Evolutionary conservation across 805 yeast species (phyloP), one percentile per base, ranked within the genome.

Genomic region (Candida stauntonica): DNA sequence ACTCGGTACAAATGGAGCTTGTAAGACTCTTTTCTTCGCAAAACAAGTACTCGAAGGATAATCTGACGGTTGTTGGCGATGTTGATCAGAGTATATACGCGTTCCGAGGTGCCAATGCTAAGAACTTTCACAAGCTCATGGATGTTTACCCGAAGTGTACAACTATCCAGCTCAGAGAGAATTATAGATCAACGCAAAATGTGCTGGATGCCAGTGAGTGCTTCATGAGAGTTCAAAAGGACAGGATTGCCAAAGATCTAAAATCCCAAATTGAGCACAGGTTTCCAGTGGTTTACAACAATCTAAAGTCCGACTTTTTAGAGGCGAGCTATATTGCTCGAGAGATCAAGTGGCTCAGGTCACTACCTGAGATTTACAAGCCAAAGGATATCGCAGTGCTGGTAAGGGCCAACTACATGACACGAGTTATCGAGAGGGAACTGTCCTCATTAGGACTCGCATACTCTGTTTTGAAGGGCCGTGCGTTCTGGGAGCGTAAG

Each of bases 71-170:
- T 1, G 97, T 91, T 2, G 99, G 99, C 1, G 99, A 91, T 55
- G 96, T 96, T 0, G 96, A 93, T 59, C 99, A 91, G 60, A 81
- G 95, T 54, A 91, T 91, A 17, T 91, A 93, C 58, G 87, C 82
- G 0, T 91, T 91, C 50, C 67, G 98, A 44, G 79, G 81, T 51
- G 97, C 97, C 0, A 77, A 78, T 26, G 68, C 81, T 1, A 63
- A 67, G 14, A 88, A 85, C 51, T 86, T 89, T 50, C 62, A 62
- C 29, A 64, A 64, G 12, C 77, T 87, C 85, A 58, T 62, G 29
- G 47, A 54, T 2, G 53, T 50, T 18, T 63, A 66, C 38, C 67
- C 75, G 17, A 46, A 49, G 29, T 55, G 59, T 21, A 43, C 59
- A 1, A 52, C 57, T 13, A 62, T 79, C 1, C 59, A 67, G 8